Evolutionary conservation across 177 flowering plant species (phyloP).

Genomic region (Telopea speciosissima): DNA sequence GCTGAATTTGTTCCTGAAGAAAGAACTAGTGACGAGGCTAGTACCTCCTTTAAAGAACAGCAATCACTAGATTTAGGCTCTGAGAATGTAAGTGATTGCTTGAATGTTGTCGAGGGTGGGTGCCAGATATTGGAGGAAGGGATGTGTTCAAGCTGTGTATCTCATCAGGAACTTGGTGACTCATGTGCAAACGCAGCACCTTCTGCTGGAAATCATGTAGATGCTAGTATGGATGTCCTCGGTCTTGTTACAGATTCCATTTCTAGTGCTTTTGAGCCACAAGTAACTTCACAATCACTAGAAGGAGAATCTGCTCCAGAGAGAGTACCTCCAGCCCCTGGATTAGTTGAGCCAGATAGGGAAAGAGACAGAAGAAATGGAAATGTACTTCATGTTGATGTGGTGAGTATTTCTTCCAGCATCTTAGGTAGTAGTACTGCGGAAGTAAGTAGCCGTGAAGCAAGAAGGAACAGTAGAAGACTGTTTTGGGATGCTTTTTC

Average conservation of each 20-base stretch:
- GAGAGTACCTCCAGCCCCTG: conserved; percentile 29
- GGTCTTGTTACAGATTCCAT: conserved; percentile 18
- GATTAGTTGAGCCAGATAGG: conserved; percentile 26
- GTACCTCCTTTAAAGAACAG: conserved; percentile 32
- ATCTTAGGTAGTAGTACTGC: conserved; percentile 26
- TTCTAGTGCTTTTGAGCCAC: conserved; percentile 19
- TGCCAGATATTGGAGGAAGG: conserved; percentile 19
- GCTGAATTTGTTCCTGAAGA: conserved; percentile 20
- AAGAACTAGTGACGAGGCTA: conserved; percentile 29
- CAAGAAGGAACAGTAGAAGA: conserved; percentile 63
- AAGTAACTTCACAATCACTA: conserved; percentile 16
- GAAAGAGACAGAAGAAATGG: conserved; percentile 31
- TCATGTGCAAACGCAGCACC: conserved; percentile 19
- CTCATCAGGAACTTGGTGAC: conserved; percentile 19
- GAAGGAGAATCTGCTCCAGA: conserved; percentile 28
- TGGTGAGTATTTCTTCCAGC: conserved; percentile 48
- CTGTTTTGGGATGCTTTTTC: conserved; percentile 85
- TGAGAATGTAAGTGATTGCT: conserved; percentile 23
- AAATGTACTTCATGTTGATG: conserved; percentile 43
- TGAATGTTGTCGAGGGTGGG: conserved; percentile 16
- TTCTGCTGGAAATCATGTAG: conserved; percentile 27
- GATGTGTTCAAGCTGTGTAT: conserved; percentile 24
- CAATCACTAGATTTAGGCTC: conserved; percentile 28
- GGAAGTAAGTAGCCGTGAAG: conserved; percentile 33
- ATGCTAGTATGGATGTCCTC: conserved; percentile 12